Base-by-base conservation (phyloP, 2,329 filamentous ascomycete species). In the Colletotrichum spinosum region DNA sequence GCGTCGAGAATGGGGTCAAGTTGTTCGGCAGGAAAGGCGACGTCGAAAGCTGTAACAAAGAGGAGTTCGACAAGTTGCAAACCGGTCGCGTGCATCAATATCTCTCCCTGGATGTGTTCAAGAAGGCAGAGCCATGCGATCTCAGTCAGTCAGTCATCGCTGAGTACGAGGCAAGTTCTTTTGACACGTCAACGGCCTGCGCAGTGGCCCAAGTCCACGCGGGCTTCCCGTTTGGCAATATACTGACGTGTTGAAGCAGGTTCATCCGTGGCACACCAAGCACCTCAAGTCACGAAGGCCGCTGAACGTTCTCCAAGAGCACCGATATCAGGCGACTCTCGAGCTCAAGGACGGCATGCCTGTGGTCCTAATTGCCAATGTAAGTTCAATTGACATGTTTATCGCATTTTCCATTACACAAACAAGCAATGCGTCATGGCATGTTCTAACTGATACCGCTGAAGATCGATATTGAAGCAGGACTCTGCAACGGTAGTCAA, bases 1-100 rank as follows among this genome's bases (percentile, higher is more conserved):
- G 80, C 5, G 80, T 56, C 5, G 39, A 33, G 9, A 10, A 61
- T 25, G 58, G 42, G n/a, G n/a, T 45, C 44, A 12, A 8, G 5
- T 38, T 61, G 3, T 55, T 11, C 44, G 8, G 41, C 17, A 4
- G 0, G 11, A 34, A 35, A 41, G 6, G 3, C 2, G 6, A 41
- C 4, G 57, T 52, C 12, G 35, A 54, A 0, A 10, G 2, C 0
- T 4, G 12, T 17, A 60, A 60, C n/a, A 9, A 17, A 0, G 8
- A 17, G 2, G 10, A 52, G 34, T 44, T 45, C 17, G 2, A 2
- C 6, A 12, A 8, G 41, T 34, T 52, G 3, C 10, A 25, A 25
- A 25, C 3, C 8, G 39, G 39, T 13, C 9, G 7, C 8, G 3
- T 9, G 6, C 15, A 2, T 6, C 8, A 25, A 2, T 57, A 49